Evolutionary conservation across 768 basidiomycete genomes (phyloP).

Genomic region (Lentinula aciculospora): DNA sequence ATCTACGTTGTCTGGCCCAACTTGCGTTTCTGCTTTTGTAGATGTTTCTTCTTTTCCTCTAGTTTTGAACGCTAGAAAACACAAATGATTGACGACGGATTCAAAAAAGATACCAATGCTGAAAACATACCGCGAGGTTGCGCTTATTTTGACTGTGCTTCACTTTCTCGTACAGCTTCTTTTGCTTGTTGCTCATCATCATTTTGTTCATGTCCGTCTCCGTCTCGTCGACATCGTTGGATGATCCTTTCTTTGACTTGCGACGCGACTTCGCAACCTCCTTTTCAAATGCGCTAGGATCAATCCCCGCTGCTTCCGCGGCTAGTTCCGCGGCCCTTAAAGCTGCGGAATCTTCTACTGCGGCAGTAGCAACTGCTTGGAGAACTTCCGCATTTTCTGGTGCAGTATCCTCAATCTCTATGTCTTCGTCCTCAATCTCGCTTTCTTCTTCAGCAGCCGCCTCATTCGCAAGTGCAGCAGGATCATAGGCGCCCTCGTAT

Average conservation of each 20-base stretch:
- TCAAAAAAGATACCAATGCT: not conserved
- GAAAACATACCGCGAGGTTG: constrained; percentile 62
- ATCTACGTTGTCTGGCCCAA: constrained; percentile 19
- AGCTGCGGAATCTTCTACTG: constrained; percentile 54
- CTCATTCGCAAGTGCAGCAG: constrained; percentile 32
- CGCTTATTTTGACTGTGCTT: constrained; percentile 80
- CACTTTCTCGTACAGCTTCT: constrained; percentile 91
- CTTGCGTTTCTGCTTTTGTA: constrained; percentile 46
- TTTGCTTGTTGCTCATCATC: constrained; percentile 94
- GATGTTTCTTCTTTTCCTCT: constrained; percentile 49
- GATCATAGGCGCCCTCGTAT: constrained; percentile 71
- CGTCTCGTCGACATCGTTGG: constrained; percentile 28
- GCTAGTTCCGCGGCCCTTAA: constrained; percentile 85
- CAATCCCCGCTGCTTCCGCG: constrained; percentile 84
- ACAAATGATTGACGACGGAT: constrained; percentile 10
- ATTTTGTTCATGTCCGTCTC: constrained; percentile 95
- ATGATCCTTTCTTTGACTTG: constrained; percentile 19
- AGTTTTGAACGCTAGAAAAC: constrained; percentile 50
- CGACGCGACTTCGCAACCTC: constrained; percentile 59
- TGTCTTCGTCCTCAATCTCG: constrained; percentile 27
- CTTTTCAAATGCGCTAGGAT: constrained; percentile 74
- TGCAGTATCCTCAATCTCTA: constrained; percentile 16
- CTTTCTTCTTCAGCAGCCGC: constrained; percentile 24
- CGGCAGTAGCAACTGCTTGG: constrained; percentile 27
- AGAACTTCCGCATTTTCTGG: constrained; percentile 22